Percentiles rank a stretch among this genome's conserved stretches.
phyloP scores from a whole-genome alignment of 768 basidiomycete genomes.

The Tulasnella sp. region DNA sequence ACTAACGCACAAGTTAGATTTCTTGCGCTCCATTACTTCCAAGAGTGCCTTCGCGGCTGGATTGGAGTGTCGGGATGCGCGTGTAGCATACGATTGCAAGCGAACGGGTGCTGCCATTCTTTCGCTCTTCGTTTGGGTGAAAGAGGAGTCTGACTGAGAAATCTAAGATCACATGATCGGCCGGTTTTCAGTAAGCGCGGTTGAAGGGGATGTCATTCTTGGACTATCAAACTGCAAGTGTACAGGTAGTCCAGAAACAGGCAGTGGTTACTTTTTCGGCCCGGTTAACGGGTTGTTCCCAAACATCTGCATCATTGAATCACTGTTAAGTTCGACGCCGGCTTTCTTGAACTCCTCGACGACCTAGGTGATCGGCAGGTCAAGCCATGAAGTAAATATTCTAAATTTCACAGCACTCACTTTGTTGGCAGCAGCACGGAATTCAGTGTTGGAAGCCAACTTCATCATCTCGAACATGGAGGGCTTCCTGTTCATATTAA shows the following conservation, averaged over 20 bases:
- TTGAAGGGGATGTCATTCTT: neutral
- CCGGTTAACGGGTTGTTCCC: neutral
- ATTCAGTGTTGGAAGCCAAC: constrained; percentile 23
- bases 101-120: constrained; percentile 1
- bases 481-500: constrained; percentile 20
- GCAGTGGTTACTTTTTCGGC: neutral
- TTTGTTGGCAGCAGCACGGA: constrained; percentile 26
- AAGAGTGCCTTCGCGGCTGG: constrained; percentile 76
- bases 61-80: constrained; percentile 59
- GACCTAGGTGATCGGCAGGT: neutral
- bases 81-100: constrained; percentile 51
- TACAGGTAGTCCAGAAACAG: neutral
- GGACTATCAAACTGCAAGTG: neutral
- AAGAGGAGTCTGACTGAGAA: constrained; percentile 19
- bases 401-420: neutral
- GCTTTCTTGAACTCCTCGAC: constrained; percentile 23
- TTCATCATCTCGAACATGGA: constrained; percentile 27
- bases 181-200: neutral
- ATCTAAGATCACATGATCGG: constrained; percentile 12
- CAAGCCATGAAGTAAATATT: neutral
- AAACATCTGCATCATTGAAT: constrained; percentile 21
- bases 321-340: constrained; percentile 21
- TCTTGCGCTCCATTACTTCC: constrained; percentile 78
- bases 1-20: constrained; percentile 89
- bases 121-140: neutral